Base-by-base conservation (phyloP, 306 rosid species). In the Prosopis cineraria region DNA sequence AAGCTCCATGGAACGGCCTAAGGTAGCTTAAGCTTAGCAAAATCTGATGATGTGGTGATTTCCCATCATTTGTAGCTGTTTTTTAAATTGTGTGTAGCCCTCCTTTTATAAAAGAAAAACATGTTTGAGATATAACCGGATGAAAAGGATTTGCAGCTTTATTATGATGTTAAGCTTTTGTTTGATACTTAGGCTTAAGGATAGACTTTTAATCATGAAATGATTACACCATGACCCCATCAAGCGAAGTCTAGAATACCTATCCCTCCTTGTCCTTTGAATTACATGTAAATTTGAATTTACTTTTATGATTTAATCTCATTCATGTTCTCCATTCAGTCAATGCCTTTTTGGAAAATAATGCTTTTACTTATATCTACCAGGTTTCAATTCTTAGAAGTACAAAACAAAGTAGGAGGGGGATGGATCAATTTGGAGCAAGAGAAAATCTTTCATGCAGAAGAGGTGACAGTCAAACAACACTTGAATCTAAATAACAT, bases 1-100 rank as follows among this genome's bases (percentile, higher is more conserved):
- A 71, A 92, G 95, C 93, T 91, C 97, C 37, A 89, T 95, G 98
- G 88, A 83, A 64, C 91, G 93, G 17, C 98, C 98, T 65, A 92
- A 91, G 98, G 98, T 89, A 86, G 50, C 71, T 56, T 55, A 55
- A 52, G 59, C 29, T 52, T 89, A 83, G 44, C 78, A 31, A 19
- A 65, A 11, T 64, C 53, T 73, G 68, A 66, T 34, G 76, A 60
- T 63, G 59, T 27, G 29, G 55, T 75, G 60, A 73, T 67, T 79
- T 82, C 64, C 34, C 36, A 29, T 73, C 12, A 37, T 63, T 37
- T 60, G 31, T 30, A 58, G 68, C 20, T n/a, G n/a, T n/a, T n/a
- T n/a, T n/a, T n/a, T n/a, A n/a, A n/a, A n/a, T n/a, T n/a, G n/a
- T n/a, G n/a, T n/a, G n/a, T n/a, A n/a, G n/a, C n/a, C n/a, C n/a